phyloP scores from a whole-genome alignment of 495 filamentous ascomycete genomes.

The Lophium mytilinum region DNA sequence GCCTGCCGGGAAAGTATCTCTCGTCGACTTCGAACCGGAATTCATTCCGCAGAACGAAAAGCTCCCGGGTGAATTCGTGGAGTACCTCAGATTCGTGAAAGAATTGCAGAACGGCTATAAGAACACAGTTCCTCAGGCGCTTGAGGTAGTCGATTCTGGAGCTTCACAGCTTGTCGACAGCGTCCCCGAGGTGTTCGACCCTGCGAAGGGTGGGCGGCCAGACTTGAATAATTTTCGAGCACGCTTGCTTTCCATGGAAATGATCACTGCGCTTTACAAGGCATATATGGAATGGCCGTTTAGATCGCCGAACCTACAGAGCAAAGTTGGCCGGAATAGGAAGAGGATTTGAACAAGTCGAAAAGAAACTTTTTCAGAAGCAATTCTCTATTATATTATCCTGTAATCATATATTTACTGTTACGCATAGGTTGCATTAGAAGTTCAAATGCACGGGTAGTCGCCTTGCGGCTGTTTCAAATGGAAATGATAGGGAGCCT shows the following conservation, averaged over 20 bases:
- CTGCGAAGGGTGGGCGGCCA: constrained; percentile 34
- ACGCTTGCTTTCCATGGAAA: constrained; percentile 37
- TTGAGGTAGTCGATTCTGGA: constrained; percentile 34
- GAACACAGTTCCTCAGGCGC: constrained; percentile 33
- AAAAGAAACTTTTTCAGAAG: too few relatives aligned
- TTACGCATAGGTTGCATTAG: too few relatives aligned
- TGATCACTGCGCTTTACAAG: constrained; percentile 43
- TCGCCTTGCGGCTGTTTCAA: too few relatives aligned
- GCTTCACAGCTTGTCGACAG: constrained; percentile 26
- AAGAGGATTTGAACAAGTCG: too few relatives aligned
- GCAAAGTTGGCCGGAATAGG: too few relatives aligned
- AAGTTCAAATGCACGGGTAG: too few relatives aligned
- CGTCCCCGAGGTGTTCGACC: constrained; percentile 34
- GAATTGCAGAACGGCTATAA: too few relatives aligned
- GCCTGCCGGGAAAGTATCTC: constrained; percentile 36
- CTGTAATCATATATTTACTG: too few relatives aligned
- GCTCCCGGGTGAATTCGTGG: constrained; percentile 5
- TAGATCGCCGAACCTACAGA: neutral
- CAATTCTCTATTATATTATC: too few relatives aligned
- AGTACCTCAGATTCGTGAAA: too few relatives aligned
- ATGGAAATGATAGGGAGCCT: too few relatives aligned
- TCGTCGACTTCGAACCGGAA: constrained; percentile 30
- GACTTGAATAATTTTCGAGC: constrained; percentile 31
- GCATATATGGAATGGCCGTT: constrained; percentile 57
- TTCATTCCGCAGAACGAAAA: neutral